Base-by-base conservation (phyloP, 1,284 basidiomycete genomes). In the Apiotrichum veenhuisii region DNA sequence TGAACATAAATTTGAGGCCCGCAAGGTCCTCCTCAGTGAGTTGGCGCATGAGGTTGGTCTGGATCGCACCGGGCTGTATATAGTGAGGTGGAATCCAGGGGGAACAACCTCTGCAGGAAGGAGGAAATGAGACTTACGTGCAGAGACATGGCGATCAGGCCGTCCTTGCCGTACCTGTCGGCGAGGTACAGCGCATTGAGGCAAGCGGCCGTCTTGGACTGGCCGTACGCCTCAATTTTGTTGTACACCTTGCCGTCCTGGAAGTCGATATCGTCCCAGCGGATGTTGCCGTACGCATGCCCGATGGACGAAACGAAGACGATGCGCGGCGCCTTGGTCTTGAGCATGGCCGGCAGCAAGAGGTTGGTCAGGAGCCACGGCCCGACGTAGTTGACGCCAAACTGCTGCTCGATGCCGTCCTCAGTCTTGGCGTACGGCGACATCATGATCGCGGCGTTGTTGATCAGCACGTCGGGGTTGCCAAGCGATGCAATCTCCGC, bases 391-490 rank as follows among this genome's bases (percentile, higher is more conserved):
- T 73, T 71, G 12, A 61, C 58, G n/a, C 54, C 67, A 43, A 73
- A 61, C 54, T 72, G 71, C 14, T 48, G 22, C 43, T 73, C 71
- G 61, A 58, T 44, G 12, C 68, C 71, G 51, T 72, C 70, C 17
- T 15, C 18, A 1, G 67, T 68, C n/a, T 46, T 38, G 15, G 7
- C 30, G 45, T 64, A 57, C 0, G 63, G 64, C 17, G 25, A 26
- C 43, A 58, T 57, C 64, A 66, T 66, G 54, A 67, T 44, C 4
- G 49, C 70, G 20, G 67, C 69, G 41, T 70, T 69, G 64, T 66
- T 64, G 62, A 70, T 66, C 25, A 72, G 56, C 14, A 69, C 60
- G 48, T 72, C 64, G 55, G 59, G 9, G 44, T 27, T 22, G 27
- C 42, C 49, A 12, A 45, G 42, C 10, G 30, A 15, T 8, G 15